Percentiles rank a stretch among this genome's conserved stretches.
Conservation (phyloP, 495 filamentous ascomycete genomes). For the Aspergillus saccharolyticus region DNA sequence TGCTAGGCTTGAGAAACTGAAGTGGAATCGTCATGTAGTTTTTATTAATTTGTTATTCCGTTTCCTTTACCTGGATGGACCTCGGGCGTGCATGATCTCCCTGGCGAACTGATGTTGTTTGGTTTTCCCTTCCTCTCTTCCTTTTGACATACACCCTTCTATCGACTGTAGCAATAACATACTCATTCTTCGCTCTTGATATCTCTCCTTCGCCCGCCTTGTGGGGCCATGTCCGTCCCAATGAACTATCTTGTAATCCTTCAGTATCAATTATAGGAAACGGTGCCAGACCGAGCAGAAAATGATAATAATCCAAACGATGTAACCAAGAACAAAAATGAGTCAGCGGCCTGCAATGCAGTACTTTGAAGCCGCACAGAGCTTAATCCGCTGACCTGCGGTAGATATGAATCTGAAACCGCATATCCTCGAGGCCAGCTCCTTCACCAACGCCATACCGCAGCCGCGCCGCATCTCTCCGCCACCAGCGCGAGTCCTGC, state of each 20-base stretch:
- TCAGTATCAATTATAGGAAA: too few relatives aligned
- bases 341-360: not conserved
- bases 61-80: conserved; percentile 18
- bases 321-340: not conserved
- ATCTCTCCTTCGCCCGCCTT: not conserved
- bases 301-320: too few relatives aligned
- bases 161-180: conserved; percentile 44
- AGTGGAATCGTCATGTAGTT: conserved; percentile 22
- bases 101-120: conserved; percentile 29
- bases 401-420: conserved; percentile 87
- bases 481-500: conserved; percentile 80
- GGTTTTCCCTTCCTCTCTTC: conserved; percentile 16
- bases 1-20: conserved; percentile 55
- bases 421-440: conserved; percentile 77
- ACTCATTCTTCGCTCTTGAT: conserved; percentile 19
- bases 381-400: conserved; percentile 26
- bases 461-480: conserved; percentile 56
- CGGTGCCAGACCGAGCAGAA: too few relatives aligned
- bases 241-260: not conserved
- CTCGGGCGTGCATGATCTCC: conserved; percentile 30
- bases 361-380: not conserved
- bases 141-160: conserved; percentile 11
- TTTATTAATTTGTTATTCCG: conserved; percentile 10
- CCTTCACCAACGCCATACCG: conserved; percentile 68
- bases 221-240: not conserved